Base-by-base conservation (phyloP, 1,284 basidiomycete species). In the Volvariella surrecta region DNA sequence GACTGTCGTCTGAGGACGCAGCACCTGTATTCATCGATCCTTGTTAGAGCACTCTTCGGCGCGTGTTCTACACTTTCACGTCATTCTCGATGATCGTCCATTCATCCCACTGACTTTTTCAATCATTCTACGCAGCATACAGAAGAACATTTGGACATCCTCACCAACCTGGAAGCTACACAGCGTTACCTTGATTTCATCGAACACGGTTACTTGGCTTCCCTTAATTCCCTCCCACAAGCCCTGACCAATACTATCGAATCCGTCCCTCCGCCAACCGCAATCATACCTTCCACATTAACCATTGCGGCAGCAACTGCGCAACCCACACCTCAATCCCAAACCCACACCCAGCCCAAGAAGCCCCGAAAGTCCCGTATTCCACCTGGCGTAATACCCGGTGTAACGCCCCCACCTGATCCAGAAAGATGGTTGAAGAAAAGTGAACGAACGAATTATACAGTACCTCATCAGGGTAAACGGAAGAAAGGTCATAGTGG, bases 91-190 rank as follows among this genome's bases (percentile, higher is more conserved):
- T 17, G 38, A 42, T 19, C 37, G 37, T 32, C 22, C 38, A 32
- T 53, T 42, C 44, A 46, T 42, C 30, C 18, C 34, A 39, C 1
- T 16, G 45, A 40, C n/a, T 37, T 32, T 32, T 19, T 11, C 11
- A 11, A 28, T 28, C 6, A 28, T 28, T 6, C 6, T 28, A 28
- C 24, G 24, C 56, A 90, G 86, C 67, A 80, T 51, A 82, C 88
- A n/a, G 83, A 91, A 54, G 90, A 93, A 66, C 77, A 89, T 56
- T 76, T 82, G 4, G 90, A 93, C 57, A 81, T 93, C 55, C 68
- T 85, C 40, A 89, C 79, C 46, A 93, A 93, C 61, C 75, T 91
- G 45, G 70, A 76, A 38, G 87, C 89, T 1, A 74, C 88, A 0
- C 79, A 88, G 56, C 71, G 73, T 46, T 86, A 91, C 58, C 74